phyloP scores from a whole-genome alignment of 2,329 filamentous ascomycete genomes.

The Trichocomaceae sp. region DNA sequence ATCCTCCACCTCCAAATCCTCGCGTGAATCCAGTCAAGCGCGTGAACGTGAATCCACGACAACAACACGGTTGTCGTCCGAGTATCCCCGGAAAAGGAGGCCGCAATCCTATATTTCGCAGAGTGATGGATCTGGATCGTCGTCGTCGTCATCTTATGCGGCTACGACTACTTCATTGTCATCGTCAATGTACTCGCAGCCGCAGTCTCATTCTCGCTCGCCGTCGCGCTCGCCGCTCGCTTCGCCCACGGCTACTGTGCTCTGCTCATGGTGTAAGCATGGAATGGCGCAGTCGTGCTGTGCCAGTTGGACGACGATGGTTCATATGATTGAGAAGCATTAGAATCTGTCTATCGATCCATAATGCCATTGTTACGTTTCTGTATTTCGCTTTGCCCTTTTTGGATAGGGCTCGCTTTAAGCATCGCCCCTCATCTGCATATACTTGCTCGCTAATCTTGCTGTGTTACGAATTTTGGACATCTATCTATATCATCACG shows the following conservation, averaged over 20 bases:
- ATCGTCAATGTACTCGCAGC: not conserved
- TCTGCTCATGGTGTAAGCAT: slow-evolving; percentile 11
- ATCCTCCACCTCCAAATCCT: slow-evolving; percentile 3
- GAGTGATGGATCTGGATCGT: not conserved
- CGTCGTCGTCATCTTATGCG: not conserved
- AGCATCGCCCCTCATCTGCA: not conserved
- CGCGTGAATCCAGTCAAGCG: slow-evolving; percentile 5
- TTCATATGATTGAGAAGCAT: slow-evolving; percentile 13
- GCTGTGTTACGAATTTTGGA: not conserved
- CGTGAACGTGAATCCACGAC: not conserved
- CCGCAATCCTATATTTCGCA: slow-evolving; percentile 1
- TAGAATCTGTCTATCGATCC: not conserved
- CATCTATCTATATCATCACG: not conserved
- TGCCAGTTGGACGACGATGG: slow-evolving; percentile 12
- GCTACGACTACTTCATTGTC: not conserved
- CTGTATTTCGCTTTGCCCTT: too few relatives aligned
- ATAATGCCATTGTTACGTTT: too few relatives aligned
- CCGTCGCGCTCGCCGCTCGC: not conserved
- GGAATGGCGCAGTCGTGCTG: slow-evolving; percentile 12
- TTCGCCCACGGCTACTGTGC: slow-evolving; percentile 2
- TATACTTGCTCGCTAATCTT: too few relatives aligned
- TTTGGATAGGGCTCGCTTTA: too few relatives aligned
- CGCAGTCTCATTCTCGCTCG: not conserved
- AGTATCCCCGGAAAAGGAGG: not conserved
- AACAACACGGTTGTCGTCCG: not conserved